Conservation (phyloP, 2,329 filamentous ascomycete genomes). For the Bertia moriformis region DNA sequence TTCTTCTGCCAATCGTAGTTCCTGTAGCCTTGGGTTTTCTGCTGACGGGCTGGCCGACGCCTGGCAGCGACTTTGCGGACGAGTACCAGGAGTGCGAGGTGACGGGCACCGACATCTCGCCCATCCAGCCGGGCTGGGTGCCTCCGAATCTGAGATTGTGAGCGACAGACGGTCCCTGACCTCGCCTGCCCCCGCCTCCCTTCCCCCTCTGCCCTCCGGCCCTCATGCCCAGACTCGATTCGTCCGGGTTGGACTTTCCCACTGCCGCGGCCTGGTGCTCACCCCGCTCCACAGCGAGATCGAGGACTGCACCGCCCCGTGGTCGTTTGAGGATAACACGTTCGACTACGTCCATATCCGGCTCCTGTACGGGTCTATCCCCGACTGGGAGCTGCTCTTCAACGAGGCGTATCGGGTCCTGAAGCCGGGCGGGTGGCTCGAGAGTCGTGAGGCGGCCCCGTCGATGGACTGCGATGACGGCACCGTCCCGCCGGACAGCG, state of each 20-base stretch:
- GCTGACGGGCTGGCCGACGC: not conserved
- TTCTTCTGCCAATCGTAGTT: not conserved
- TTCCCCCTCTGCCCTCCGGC: too few relatives aligned
- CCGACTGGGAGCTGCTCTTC: slow-evolving; percentile 9
- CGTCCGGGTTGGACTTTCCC: not conserved
- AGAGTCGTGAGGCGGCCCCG: slow-evolving; percentile 3
- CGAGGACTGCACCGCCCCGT: slow-evolving; percentile 12
- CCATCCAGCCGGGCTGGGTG: slow-evolving; percentile 6
- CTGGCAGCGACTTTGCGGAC: slow-evolving; percentile 3
- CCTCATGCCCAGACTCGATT: not conserved
- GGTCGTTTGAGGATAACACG: slow-evolving; percentile 8
- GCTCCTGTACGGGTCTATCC: slow-evolving; percentile 10
- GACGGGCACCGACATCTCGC: slow-evolving; percentile 2
- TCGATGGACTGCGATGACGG: not conserved
- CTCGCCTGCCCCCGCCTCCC: too few relatives aligned
- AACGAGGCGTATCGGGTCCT: slow-evolving; percentile 8
- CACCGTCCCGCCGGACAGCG: not conserved
- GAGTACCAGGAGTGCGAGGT: slow-evolving; percentile 1
- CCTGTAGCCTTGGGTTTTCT: not conserved
- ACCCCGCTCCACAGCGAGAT: too few relatives aligned
- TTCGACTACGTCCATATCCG: slow-evolving; percentile 14
- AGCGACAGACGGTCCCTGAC: too few relatives aligned
- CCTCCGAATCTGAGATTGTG: slow-evolving; percentile 9
- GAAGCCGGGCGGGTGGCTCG: slow-evolving; percentile 34
- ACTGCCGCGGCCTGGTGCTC: not conserved